Conservation (phyloP, 164 flowering plant genomes). For the Nymphaea thermarum region DNA sequence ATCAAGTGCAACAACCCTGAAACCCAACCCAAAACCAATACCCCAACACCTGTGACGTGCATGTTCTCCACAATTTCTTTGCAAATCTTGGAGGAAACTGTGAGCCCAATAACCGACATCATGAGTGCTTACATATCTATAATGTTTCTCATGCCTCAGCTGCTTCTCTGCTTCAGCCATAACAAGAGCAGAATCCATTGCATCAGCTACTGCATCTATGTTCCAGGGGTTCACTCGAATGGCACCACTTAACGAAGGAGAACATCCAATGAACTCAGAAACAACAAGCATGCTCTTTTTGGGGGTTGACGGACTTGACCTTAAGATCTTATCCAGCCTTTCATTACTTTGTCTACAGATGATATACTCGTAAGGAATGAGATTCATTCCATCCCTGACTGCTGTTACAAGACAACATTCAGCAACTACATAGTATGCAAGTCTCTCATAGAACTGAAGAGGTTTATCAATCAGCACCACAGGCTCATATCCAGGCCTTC, state of each 20-base stretch:
- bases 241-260: constrained; percentile 77
- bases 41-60: constrained; percentile 50
- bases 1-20: constrained; percentile 64
- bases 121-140: constrained; percentile 63
- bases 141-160: constrained; percentile 65
- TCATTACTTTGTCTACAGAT: constrained; percentile 57
- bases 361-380: constrained; percentile 62
- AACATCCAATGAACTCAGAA: constrained; percentile 72
- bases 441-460: constrained; percentile 39
- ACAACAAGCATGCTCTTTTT: constrained; percentile 72
- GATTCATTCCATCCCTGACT: constrained; percentile 78
- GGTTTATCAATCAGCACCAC: constrained; percentile 41
- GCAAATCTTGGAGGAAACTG: constrained; percentile 59
- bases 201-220: constrained; percentile 63
- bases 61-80: constrained; percentile 55
- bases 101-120: constrained; percentile 70
- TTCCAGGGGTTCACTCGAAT: constrained; percentile 78
- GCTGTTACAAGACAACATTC: constrained; percentile 71
- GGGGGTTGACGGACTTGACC: constrained; percentile 20
- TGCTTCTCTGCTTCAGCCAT: constrained; percentile 12
- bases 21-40: constrained; percentile 61
- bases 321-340: constrained; percentile 37
- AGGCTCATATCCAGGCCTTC: constrained; percentile 46
- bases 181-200: constrained; percentile 25
- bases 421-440: constrained; percentile 60